Base-by-base conservation (phyloP, 768 basidiomycete genomes). In the Calocera cornea region DNA sequence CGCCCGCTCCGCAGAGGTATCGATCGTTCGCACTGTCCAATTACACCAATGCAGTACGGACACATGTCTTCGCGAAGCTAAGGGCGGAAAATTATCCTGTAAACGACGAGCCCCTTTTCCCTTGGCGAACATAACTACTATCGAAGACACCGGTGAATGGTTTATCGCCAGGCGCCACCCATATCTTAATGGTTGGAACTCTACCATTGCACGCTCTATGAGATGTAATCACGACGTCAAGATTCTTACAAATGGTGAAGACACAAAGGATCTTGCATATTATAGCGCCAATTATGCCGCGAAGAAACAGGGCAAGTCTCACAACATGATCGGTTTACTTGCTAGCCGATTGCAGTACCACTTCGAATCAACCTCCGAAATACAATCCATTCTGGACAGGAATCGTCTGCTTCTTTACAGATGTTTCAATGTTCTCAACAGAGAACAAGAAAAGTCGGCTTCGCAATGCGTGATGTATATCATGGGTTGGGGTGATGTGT, bases 201-300 rank as follows among this genome's bases (percentile, higher is more conserved):
- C 78, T 0, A 65, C 65, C 0, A 69, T 81, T 1, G 34, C 74
- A 0, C 33, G 74, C 2, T 69, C 72, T 33, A 64, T 66, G 0
- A 68, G 73, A 0, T 80, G 77, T 66, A 83, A 83, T 67, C 77
- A 82, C 65, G 79, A 83, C 65, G 49, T 50, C 0, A 83, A 83
- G 63, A 68, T 83, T 0, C 29, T 82, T 0, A 79, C 77, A 0
- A 78, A 77, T 71, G 77, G 75, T 0, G 24, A 29, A 0, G 77
- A 79, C 1, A 80, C 80, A 0, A 73, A 72, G 29, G 71, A 75
- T 40, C 54, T 80, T 0, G 71, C 76, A 0, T 80, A 71, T 54
- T 82, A 82, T 66, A 66, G 77, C 0, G 78, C 75, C 0, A 64
- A 12, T 0, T 82, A 82, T 66, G 67, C 70, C 0, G 72, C 75